These are phyloP conservation scores for Guyanaporus albipodus DNA, from an alignment of 768 basidiomycete species.

Conservation along the genomic window DNA sequence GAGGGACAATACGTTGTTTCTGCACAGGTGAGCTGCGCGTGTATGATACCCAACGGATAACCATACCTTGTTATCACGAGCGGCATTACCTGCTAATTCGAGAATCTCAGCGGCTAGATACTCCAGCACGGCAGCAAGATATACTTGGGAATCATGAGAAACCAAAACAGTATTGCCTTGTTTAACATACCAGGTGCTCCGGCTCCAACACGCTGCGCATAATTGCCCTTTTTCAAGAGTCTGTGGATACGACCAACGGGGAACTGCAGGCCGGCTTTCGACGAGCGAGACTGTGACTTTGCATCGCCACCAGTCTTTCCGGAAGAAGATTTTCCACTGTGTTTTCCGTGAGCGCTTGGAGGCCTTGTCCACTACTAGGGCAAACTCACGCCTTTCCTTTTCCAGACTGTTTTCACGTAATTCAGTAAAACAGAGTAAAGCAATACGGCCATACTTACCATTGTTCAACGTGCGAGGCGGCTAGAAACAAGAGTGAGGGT, in stretches of 20 bases:
- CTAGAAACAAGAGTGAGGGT: slow-evolving; percentile 13
- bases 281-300: slow-evolving; percentile 66
- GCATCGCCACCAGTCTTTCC: slow-evolving; percentile 47
- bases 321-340: slow-evolving; percentile 44
- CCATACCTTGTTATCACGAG: slow-evolving; percentile 63
- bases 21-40: not conserved
- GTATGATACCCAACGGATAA: not conserved
- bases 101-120: slow-evolving; percentile 86
- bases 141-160: slow-evolving; percentile 44
- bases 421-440: slow-evolving; percentile 6
- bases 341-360: not conserved
- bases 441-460: slow-evolving; percentile 27
- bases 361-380: slow-evolving; percentile 1
- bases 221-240: slow-evolving; percentile 69
- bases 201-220: slow-evolving; percentile 65
- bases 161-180: not conserved
- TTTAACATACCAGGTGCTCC: slow-evolving; percentile 56
- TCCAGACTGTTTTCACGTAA: slow-evolving; percentile 39
- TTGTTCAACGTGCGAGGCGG: slow-evolving; percentile 16
- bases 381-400: slow-evolving; percentile 50
- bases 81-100: slow-evolving; percentile 77
- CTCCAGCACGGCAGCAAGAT: slow-evolving; percentile 82
- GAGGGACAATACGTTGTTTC: slow-evolving; percentile 78
- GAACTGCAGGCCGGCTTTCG: slow-evolving; percentile 63
- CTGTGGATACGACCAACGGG: slow-evolving; percentile 84